These are phyloP conservation scores for Phytophthora palmivora DNA, from an alignment of 352 stramenopile genomes.

Conservation along the genomic window DNA sequence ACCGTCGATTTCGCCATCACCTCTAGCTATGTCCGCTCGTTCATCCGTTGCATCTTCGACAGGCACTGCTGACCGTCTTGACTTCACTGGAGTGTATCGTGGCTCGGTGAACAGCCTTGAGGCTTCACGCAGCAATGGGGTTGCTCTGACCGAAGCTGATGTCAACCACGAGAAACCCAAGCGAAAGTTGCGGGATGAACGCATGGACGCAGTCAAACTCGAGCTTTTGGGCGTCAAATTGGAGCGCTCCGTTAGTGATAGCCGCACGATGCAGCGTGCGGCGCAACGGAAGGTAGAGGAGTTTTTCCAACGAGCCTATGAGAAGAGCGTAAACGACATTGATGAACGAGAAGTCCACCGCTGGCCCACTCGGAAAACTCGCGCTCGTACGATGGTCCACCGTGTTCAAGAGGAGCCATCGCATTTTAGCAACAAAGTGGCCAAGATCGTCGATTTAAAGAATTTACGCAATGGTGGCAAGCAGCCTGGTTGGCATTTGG, in stretches of 20 bases:
- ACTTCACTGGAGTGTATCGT: slow-evolving; percentile 64
- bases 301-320: slow-evolving; percentile 53
- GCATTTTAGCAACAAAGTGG: slow-evolving; percentile 21
- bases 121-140: slow-evolving; percentile 11
- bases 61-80: slow-evolving; percentile 42
- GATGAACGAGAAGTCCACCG: slow-evolving; percentile 29
- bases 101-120: slow-evolving; percentile 43
- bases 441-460: slow-evolving; percentile 47
- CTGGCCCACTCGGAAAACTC: slow-evolving; percentile 30
- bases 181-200: not conserved
- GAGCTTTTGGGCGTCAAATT: slow-evolving; percentile 22
- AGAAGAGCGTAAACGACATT: slow-evolving; percentile 26
- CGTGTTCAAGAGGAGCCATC: slow-evolving; percentile 20
- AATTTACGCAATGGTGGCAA: slow-evolving; percentile 26
- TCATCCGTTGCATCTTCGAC: slow-evolving; percentile 37
- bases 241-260: slow-evolving; percentile 42
- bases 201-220: slow-evolving; percentile 4
- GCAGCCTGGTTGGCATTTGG: slow-evolving; percentile 15
- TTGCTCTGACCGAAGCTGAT: not conserved
- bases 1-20: slow-evolving; percentile 17
- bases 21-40: slow-evolving; percentile 21
- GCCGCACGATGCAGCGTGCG: slow-evolving; percentile 38
- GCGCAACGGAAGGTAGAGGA: slow-evolving; percentile 57
- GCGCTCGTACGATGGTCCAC: slow-evolving; percentile 40
- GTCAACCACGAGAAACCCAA: not conserved